These are phyloP conservation scores for Termitomyces sp. DNA, from an alignment of 768 basidiomycete species.

Conservation along the genomic window DNA sequence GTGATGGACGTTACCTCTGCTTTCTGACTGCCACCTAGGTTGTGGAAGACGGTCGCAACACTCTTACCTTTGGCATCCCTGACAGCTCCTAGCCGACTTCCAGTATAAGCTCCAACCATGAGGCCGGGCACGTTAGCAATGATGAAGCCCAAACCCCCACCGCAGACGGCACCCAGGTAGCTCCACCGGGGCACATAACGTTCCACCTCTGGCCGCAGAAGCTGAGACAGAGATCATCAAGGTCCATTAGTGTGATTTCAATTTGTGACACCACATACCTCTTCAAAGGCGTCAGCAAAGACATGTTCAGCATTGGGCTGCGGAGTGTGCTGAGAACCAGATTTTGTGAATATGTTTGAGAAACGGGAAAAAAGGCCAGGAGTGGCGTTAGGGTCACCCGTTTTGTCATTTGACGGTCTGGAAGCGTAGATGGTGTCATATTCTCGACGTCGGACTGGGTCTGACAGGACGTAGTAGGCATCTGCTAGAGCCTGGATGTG, in stretches of 20 bases:
- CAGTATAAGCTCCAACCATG: constrained; percentile 82
- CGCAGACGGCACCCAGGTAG: constrained; percentile 69
- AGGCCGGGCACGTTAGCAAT: constrained; percentile 82
- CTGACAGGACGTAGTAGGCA: constrained; percentile 91
- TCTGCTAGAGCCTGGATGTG: constrained; percentile 74
- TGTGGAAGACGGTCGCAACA: constrained; percentile 82
- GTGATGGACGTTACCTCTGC: constrained; percentile 64
- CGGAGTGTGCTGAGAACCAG: constrained; percentile 26
- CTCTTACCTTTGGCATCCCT: constrained; percentile 94
- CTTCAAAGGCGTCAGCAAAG: constrained; percentile 90
- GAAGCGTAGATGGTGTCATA: constrained; percentile 69
- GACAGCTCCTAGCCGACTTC: constrained; percentile 87
- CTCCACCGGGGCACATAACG: constrained; percentile 70
- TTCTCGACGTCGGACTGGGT: constrained; percentile 65
- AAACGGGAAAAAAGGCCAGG: constrained; percentile 77
- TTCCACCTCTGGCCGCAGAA: constrained; percentile 80
- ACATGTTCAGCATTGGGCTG: constrained; percentile 77
- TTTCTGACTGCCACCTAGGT: constrained; percentile 74
- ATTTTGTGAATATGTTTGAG: constrained; percentile 57
- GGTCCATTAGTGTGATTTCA: neutral
- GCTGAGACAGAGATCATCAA: constrained; percentile 29
- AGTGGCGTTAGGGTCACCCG: constrained; percentile 64
- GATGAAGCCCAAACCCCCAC: constrained; percentile 62
- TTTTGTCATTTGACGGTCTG: constrained; percentile 46
- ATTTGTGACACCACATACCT: constrained; percentile 43